phyloP scores from a whole-genome alignment of 2,329 filamentous ascomycete genomes.

The Scedosporium aurantiacum region DNA sequence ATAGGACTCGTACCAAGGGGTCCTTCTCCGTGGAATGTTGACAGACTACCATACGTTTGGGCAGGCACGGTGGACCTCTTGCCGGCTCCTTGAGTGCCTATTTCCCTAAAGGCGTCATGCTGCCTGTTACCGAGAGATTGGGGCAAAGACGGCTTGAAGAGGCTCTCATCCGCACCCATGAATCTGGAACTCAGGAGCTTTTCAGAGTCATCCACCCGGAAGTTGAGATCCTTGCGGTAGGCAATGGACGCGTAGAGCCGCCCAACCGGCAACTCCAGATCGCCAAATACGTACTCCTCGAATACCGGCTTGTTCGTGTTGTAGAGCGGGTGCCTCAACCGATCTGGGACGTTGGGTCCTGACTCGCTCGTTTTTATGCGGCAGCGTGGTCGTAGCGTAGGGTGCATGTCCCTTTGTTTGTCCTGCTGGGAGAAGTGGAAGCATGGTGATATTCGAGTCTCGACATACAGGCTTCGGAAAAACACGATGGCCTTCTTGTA shows the following conservation, averaged over 20 bases:
- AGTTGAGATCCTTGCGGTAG: conserved; percentile 82
- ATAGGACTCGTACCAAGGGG: conserved; percentile 75
- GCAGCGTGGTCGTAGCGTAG: conserved; percentile 63
- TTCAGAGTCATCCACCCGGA: conserved; percentile 85
- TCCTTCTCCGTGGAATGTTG: conserved; percentile 77
- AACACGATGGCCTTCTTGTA: conserved; percentile 97
- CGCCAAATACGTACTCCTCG: conserved; percentile 69
- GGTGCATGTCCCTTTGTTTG: conserved; percentile 59
- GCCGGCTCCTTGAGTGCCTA: background rate
- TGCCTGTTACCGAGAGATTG: conserved; percentile 27
- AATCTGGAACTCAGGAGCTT: conserved; percentile 85
- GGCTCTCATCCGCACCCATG: conserved; percentile 80
- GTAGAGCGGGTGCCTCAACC: conserved; percentile 59
- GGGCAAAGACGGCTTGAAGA: conserved; percentile 69
- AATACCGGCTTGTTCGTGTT: conserved; percentile 52
- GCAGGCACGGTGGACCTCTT: background rate
- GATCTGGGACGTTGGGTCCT: conserved; percentile 49
- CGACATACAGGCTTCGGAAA: conserved; percentile 79
- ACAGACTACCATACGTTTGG: conserved; percentile 80
- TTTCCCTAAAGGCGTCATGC: conserved; percentile 2
- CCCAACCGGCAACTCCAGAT: conserved; percentile 78
- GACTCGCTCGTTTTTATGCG: conserved; percentile 58
- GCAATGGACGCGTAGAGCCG: conserved; percentile 70
- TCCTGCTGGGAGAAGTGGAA: conserved; percentile 73
- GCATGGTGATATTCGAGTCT: conserved; percentile 69